A percentile compares a stretch with the other conserved stretches of the same genome.
These are phyloP conservation scores for Aureobasidium vineae DNA, from an alignment of 2,329 filamentous ascomycete genomes.

Conservation along the genomic window DNA sequence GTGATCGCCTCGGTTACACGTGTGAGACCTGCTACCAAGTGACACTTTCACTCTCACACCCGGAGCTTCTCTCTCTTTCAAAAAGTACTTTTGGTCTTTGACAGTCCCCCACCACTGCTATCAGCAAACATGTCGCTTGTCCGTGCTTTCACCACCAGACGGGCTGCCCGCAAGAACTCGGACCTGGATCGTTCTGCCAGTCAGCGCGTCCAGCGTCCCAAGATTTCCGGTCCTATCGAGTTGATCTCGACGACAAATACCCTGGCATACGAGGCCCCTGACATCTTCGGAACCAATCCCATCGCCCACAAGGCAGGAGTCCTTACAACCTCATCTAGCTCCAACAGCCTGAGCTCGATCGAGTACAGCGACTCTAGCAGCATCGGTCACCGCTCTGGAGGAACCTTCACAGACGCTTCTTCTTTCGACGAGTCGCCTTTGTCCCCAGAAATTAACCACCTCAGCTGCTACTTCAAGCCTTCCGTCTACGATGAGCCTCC, in stretches of 20 bases:
- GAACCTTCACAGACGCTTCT: conserved; percentile 67
- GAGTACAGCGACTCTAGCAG: conserved; percentile 69
- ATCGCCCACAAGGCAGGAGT: conserved; percentile 33
- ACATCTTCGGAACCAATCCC: conserved; percentile 54
- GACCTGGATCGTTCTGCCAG: conserved; percentile 52
- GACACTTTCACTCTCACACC: conserved; percentile 22
- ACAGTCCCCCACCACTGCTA: conserved; percentile 3
- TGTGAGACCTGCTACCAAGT: conserved; percentile 22
- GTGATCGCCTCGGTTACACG: conserved; percentile 21
- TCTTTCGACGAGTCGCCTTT: conserved; percentile 48
- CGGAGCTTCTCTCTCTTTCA: conserved; percentile 4
- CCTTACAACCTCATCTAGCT: conserved; percentile 34
- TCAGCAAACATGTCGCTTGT: conserved; percentile 56
- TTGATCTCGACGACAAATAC: conserved; percentile 94
- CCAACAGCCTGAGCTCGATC: conserved; percentile 57
- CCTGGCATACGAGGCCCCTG: conserved; percentile 90
- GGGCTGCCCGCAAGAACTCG: conserved; percentile 50
- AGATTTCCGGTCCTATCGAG: conserved; percentile 85
- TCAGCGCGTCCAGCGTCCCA: conserved; percentile 55
- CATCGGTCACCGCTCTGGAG: conserved; percentile 57
- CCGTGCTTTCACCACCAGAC: conserved; percentile 70
- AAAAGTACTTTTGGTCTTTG: conserved; percentile 11
- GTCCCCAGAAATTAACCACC: conserved; percentile 55
- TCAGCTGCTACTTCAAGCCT: conserved; percentile 58
- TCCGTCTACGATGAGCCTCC: conserved; percentile 39